Percentiles rank a stretch among this genome's conserved stretches.
Evolutionary conservation across 805 yeast species (phyloP).

Genomic region (fission yeast (Schizosaccharomyces pombe)): DNA sequence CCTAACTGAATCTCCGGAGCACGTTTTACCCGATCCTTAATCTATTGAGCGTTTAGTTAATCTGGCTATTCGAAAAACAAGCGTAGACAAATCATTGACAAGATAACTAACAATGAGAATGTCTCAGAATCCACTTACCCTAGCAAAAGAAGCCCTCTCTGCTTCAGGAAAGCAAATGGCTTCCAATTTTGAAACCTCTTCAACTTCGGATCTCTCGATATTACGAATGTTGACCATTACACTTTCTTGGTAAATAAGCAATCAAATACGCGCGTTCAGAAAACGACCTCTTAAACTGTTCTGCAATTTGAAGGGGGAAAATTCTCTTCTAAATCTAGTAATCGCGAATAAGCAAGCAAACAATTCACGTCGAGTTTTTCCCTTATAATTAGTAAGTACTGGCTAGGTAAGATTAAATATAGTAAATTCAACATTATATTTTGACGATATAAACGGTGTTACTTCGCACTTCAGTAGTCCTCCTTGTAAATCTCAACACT

Average conservation of each 20-base stretch:
- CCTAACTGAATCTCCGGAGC: background rate
- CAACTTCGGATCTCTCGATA: background rate
- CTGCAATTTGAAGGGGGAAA: no score
- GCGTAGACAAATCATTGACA: background rate
- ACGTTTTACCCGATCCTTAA: background rate
- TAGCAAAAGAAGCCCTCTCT: background rate
- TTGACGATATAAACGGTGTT: no score
- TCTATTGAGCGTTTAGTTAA: background rate
- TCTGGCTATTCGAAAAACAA: background rate
- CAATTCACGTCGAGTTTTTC: no score
- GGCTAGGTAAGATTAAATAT: no score
- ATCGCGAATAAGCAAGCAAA: no score
- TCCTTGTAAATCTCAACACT: no score
- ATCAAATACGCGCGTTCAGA: background rate
- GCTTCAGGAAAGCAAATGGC: background rate
- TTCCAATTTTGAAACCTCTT: background rate
- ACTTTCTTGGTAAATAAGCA: background rate
- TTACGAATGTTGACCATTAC: background rate
- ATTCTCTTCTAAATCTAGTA: no score
- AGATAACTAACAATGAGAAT: background rate
- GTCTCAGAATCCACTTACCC: background rate
- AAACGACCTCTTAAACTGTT: no score
- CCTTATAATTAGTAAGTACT: no score
- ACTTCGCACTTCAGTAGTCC: no score
- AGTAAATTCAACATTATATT: no score